Evolutionary conservation across 768 basidiomycete genomes (phyloP).

Genomic region (Thelephora ganbajun): DNA sequence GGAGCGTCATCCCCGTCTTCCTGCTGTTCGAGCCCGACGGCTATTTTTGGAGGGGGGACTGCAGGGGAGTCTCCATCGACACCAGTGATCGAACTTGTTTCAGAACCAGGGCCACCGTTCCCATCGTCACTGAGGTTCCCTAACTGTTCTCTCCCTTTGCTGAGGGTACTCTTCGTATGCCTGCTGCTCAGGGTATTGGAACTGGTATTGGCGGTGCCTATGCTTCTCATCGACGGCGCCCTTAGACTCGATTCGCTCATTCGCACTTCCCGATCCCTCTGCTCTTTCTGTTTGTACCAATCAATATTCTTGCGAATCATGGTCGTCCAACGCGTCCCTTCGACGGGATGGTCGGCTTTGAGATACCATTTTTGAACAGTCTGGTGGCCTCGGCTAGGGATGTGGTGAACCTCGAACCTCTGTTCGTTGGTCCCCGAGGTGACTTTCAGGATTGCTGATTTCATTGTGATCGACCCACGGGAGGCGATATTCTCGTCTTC

Average conservation of each 20-base stretch:
- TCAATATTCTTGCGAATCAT: slow-evolving; percentile 65
- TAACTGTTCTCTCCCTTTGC: too few species aligned
- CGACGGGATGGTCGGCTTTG: slow-evolving; percentile 77
- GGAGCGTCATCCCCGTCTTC: slow-evolving; percentile 12
- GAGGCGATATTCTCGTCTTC: slow-evolving; percentile 81
- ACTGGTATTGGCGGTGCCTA: not conserved
- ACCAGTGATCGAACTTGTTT: slow-evolving; percentile 14
- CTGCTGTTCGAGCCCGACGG: slow-evolving; percentile 7
- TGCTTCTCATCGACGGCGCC: slow-evolving; percentile 6
- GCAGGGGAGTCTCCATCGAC: slow-evolving; percentile 9
- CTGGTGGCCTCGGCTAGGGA: slow-evolving; percentile 32
- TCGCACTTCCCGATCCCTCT: slow-evolving; percentile 33
- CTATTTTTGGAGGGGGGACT: slow-evolving; percentile 1
- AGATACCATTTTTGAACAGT: slow-evolving; percentile 66
- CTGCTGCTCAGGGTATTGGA: too few species aligned
- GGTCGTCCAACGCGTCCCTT: slow-evolving; percentile 78
- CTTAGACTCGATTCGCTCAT: slow-evolving; percentile 19
- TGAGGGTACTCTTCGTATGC: too few species aligned
- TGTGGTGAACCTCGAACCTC: slow-evolving; percentile 73
- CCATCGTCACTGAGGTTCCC: slow-evolving; percentile 2
- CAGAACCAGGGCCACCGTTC: slow-evolving; percentile 7
- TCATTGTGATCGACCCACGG: slow-evolving; percentile 82
- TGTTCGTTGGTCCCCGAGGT: slow-evolving; percentile 39
- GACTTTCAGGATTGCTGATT: slow-evolving; percentile 50
- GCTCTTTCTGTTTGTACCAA: slow-evolving; percentile 36